Percentiles rank a stretch among this genome's conserved stretches.
phyloP scores from a whole-genome alignment of 2,329 filamentous ascomycete genomes.

The Sclerotinia nivalis region DNA sequence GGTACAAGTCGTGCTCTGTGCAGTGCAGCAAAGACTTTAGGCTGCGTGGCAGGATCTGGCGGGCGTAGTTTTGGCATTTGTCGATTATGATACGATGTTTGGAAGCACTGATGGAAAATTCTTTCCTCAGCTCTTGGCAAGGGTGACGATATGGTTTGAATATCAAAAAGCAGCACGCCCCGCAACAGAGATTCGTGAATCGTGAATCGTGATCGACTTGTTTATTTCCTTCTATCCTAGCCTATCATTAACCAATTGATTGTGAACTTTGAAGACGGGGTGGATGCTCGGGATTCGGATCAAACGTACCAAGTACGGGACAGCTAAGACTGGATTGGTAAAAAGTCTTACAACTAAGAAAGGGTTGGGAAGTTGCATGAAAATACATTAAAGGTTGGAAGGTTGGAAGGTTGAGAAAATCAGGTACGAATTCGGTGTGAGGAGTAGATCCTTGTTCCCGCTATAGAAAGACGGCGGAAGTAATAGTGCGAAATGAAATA shows the following conservation, averaged over 20 bases:
- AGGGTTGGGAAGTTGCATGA: not conserved
- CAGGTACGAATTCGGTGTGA: not conserved
- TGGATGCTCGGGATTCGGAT: conserved; percentile 13
- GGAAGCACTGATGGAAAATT: conserved; percentile 5
- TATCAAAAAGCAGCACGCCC: not conserved
- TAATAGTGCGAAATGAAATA: not conserved
- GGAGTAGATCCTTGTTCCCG: not conserved
- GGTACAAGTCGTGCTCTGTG: conserved; percentile 8
- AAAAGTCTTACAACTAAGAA: not conserved
- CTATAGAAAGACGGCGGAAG: not conserved
- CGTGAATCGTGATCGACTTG: not conserved
- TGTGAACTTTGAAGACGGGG: no score
- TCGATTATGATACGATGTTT: conserved; percentile 9
- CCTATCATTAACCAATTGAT: not conserved
- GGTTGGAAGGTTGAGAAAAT: not conserved
- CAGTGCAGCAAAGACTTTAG: conserved; percentile 4
- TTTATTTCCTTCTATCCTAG: not conserved
- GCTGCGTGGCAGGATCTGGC: conserved; percentile 15
- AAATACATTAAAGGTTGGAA: not conserved
- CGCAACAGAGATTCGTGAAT: conserved; percentile 5
- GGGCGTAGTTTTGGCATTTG: conserved; percentile 1
- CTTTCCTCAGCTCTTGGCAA: conserved; percentile 10
- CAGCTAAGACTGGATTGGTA: not conserved
- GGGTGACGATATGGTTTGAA: conserved; percentile 7
- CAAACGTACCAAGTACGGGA: not conserved